Evolutionary conservation across 2,329 filamentous ascomycete species (phyloP), one percentile per base, ranked within the genome.

Genomic region (Alternaria dauci): DNA sequence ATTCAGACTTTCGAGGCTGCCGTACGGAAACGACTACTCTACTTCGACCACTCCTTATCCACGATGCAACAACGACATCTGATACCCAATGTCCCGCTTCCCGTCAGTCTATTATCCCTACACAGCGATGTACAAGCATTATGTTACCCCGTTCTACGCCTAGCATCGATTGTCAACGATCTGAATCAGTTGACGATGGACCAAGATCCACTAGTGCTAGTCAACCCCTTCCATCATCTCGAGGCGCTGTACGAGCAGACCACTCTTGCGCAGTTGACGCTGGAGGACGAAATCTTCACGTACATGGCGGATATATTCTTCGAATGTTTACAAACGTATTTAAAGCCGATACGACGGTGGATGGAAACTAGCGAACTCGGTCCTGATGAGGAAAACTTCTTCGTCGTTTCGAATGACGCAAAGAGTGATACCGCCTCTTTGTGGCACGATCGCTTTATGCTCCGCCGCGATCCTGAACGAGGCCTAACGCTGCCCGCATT

Each of bases 331-430:
- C 87, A 89, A 58, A 88, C 92, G 1, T 98, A 97, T 75, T 83
- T 96, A 38, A 88, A 88, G 39, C 92, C 93, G 0, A 90, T 97
- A 44, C 86, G 89, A 36, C 81, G 84, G 16, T 98, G 94, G 94
- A 94, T 97, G 88, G 88, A 92, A 69, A 85, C 87, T 38, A 94
- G 94, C 0, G 86, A 88, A 55, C 80, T 97, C 4, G 81, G 86
- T 2, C 79, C 85, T 0, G 84, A 84, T 1, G 89, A 93, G 66
- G 87, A 87, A 62, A 85, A 87, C 0, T 95, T 96, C 73, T 97
- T 97, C 70, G 85, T 97, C 5, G 85, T 85, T 3, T 85, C 89
- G 59, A 81, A 84, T 3, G 77, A 84, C 5, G 82, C 83, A 4
- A 81, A 86, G 32, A 83, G 86, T 20, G 86, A 91, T 3, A 79